Base-by-base conservation (phyloP, 192 early-diverging fungal species). In the Backusella mclennaniae region DNA sequence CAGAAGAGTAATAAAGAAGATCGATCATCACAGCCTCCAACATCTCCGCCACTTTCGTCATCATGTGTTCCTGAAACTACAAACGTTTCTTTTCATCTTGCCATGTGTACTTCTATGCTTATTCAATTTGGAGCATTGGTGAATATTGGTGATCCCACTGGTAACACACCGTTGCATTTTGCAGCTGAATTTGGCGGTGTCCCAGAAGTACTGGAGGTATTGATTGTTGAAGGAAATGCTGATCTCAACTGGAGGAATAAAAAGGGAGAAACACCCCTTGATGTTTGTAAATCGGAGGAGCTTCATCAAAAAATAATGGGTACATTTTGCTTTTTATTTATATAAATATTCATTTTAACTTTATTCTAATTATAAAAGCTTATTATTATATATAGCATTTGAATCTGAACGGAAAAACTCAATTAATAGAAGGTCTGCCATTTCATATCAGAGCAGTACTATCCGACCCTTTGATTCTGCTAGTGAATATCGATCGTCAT, bases 131-230 rank as follows among this genome's bases (percentile, higher is more conserved):
- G 87, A 11, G 84, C 87, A 0, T 56, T 85, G 19, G 85, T 85
- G 1, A 82, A 86, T 52, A 82, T 84, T 73, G 77, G 79, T 1
- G 87, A 88, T 44, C 69, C 80, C 11, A 82, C 80, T 52, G 85
- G 85, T 3, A 86, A 88, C 56, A 88, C 87, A 9, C 83, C 87
- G 39, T 59, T 88, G 26, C 87, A 88, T 76, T 88, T 86, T 73
- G 87, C 87, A 33, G 83, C 85, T 26, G 87, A 88, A 44, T 86
- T 83, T 71, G 84, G 87, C 7, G 78, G 82, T n/a, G 77, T 88
- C 0, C 39, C 79, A 23, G 87, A 88, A 44, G 87, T 88, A 23
- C 74, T 88, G 1, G 77, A 77, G 15, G 82, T 88, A 1, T 56
- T 88, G 35, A 76, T 87, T 9, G 46, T 80, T 23, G 84, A 85